Evolutionary conservation across 2,329 filamentous ascomycete species (phyloP).

Genomic region (Aureobasidium melanogenum): DNA sequence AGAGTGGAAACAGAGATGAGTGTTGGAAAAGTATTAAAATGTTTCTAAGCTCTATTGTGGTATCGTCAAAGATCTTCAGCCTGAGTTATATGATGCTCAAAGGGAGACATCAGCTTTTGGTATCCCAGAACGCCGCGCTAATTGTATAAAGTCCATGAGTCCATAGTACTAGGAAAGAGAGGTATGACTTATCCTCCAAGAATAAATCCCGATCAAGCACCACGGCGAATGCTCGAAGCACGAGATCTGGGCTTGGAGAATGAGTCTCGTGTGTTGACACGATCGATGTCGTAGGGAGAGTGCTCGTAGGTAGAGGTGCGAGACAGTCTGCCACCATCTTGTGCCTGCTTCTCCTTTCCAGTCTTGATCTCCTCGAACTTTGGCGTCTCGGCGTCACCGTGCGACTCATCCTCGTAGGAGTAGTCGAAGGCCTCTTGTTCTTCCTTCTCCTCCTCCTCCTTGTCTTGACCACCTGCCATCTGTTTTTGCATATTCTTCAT

Average conservation of each 20-base stretch:
- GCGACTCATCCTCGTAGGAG: conserved; percentile 16
- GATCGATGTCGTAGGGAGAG: conserved; percentile 41
- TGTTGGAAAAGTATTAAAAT: neutral
- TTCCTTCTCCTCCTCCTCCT: conserved; percentile 23
- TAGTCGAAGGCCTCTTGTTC: conserved; percentile 21
- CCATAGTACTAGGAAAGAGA: neutral
- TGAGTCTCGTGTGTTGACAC: conserved; percentile 39
- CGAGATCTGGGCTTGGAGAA: conserved; percentile 24
- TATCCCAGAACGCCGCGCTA: conserved; percentile 8
- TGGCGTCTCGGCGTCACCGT: conserved; percentile 15
- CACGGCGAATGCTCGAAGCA: conserved; percentile 3
- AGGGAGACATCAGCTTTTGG: neutral
- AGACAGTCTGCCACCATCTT: neutral
- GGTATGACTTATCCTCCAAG: neutral
- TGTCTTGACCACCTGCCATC: conserved; percentile 10
- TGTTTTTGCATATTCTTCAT: conserved; percentile 39
- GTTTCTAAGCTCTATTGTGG: neutral
- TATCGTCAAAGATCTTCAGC: neutral
- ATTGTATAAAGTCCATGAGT: neutral
- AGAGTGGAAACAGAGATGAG: no score
- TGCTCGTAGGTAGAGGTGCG: conserved; percentile 26
- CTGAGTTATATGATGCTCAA: neutral
- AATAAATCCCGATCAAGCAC: neutral
- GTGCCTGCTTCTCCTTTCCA: conserved; percentile 13
- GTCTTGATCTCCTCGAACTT: conserved; percentile 33